A percentile compares a stretch with the other conserved stretches of the same genome.
Conservation (phyloP, 1,284 basidiomycete species). For the Moesziomyces antarcticus region DNA sequence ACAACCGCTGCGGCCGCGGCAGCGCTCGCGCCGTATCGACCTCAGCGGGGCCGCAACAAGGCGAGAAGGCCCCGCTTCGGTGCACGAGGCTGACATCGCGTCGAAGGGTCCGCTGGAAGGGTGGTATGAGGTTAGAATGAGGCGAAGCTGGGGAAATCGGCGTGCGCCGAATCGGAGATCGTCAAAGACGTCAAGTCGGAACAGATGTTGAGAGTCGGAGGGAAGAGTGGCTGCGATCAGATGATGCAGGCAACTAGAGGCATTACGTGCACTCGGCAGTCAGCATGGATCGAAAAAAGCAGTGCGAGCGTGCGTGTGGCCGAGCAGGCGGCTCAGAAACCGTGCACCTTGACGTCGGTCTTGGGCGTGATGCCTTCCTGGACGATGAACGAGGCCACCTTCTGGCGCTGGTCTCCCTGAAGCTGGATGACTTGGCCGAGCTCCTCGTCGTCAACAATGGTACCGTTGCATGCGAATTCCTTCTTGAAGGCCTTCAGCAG, state of each 20-base stretch:
- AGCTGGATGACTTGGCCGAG: constrained; percentile 98
- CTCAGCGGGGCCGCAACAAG: constrained; percentile 5
- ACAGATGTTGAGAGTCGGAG: neutral
- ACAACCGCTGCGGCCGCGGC: neutral
- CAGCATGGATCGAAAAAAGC: neutral
- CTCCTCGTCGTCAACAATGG: constrained; percentile 94
- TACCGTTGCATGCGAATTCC: constrained; percentile 99
- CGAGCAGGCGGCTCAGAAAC: constrained; percentile 49
- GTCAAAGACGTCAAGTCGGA: neutral
- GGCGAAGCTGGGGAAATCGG: constrained; percentile 1
- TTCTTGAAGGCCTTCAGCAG: constrained; percentile 98
- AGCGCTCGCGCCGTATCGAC: constrained; percentile 1
- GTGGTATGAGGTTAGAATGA: too few species aligned
- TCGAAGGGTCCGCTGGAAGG: too few species aligned
- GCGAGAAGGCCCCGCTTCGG: constrained; percentile 34
- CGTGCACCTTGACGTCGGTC: constrained; percentile 67
- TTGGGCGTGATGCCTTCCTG: constrained; percentile 64
- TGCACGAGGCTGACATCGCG: neutral
- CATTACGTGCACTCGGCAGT: constrained; percentile 19
- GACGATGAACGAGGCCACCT: constrained; percentile 73
- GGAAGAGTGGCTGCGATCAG: constrained; percentile 11
- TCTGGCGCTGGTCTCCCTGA: constrained; percentile 97
- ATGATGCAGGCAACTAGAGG: constrained; percentile 14
- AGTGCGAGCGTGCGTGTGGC: too few species aligned
- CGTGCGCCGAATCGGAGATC: neutral